Conservation (phyloP, 768 basidiomycete genomes). For the Obba rivulosa region DNA sequence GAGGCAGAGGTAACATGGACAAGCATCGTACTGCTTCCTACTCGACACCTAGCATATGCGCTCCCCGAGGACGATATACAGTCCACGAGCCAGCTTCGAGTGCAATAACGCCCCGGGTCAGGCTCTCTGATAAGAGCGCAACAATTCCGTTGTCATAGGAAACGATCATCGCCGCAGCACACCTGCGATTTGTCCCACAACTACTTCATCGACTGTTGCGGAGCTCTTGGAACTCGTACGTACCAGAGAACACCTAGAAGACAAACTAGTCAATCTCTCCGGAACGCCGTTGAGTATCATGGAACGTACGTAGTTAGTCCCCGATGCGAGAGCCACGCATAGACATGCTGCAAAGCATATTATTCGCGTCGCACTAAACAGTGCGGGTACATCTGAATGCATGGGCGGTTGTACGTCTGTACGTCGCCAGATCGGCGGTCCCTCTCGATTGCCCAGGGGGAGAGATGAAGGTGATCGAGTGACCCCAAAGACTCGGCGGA, state of each 20-base stretch:
- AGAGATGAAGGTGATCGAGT: not conserved
- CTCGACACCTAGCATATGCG: not conserved
- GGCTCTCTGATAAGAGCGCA: not conserved
- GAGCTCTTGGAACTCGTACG: slow-evolving; percentile 4
- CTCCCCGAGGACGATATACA: not conserved
- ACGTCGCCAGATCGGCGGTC: not conserved
- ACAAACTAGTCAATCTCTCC: not conserved
- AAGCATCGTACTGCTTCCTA: not conserved
- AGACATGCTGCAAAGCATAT: slow-evolving; percentile 44
- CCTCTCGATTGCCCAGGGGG: no score
- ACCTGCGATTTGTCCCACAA: no score
- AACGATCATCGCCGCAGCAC: no score
- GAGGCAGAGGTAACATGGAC: not conserved
- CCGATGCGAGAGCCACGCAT: slow-evolving; percentile 55
- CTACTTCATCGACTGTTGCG: not conserved
- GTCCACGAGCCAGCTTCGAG: not conserved
- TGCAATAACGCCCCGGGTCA: no score
- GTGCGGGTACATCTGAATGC: slow-evolving; percentile 8
- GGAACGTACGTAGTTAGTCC: slow-evolving; percentile 68
- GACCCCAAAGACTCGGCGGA: not conserved
- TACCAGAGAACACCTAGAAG: slow-evolving; percentile 33
- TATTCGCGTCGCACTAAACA: slow-evolving; percentile 13
- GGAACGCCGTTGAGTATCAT: not conserved
- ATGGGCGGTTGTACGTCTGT: slow-evolving; percentile 6
- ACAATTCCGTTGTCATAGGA: no score